These are phyloP conservation scores for Aspergillus transmontanensis DNA, from an alignment of 2,329 filamentous ascomycete species.

Conservation along the genomic window DNA sequence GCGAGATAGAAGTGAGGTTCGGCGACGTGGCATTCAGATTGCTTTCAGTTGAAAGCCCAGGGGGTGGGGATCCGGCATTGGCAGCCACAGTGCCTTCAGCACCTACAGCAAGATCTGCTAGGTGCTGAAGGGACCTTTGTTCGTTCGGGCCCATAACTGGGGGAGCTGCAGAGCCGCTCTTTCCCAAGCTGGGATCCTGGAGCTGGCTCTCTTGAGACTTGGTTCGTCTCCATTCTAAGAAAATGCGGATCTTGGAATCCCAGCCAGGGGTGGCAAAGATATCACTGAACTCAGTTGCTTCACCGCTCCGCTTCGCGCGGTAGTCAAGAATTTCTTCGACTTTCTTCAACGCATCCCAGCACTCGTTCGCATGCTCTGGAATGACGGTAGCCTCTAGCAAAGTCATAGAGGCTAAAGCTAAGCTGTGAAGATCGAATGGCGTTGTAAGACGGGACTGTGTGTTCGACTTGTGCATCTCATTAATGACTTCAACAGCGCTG, in stretches of 20 bases:
- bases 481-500: slow-evolving; percentile 42
- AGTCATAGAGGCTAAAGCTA: slow-evolving; percentile 45
- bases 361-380: slow-evolving; percentile 40
- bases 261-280: slow-evolving; percentile 43
- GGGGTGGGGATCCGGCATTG: slow-evolving; percentile 31
- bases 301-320: slow-evolving; percentile 38
- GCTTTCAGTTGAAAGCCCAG: slow-evolving; percentile 27
- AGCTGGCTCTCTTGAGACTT: slow-evolving; percentile 37
- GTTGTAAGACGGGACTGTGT: slow-evolving; percentile 34
- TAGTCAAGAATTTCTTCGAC: slow-evolving; percentile 54
- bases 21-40: slow-evolving; percentile 28
- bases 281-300: slow-evolving; percentile 38
- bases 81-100: slow-evolving; percentile 42
- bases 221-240: slow-evolving; percentile 41
- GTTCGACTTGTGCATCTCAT: slow-evolving; percentile 41
- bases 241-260: slow-evolving; percentile 44
- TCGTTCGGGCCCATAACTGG: slow-evolving; percentile 45
- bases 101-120: slow-evolving; percentile 47
- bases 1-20: slow-evolving; percentile 27
- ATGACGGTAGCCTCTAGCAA: slow-evolving; percentile 46
- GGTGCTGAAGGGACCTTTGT: slow-evolving; percentile 47
- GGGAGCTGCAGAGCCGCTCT: slow-evolving; percentile 25
- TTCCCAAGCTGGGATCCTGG: slow-evolving; percentile 27
- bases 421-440: slow-evolving; percentile 45
- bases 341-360: slow-evolving; percentile 50